A percentile compares a stretch with the other conserved stretches of the same genome.
Conservation (phyloP, 2,329 filamentous ascomycete species). For the Pezicula rhizophila region DNA sequence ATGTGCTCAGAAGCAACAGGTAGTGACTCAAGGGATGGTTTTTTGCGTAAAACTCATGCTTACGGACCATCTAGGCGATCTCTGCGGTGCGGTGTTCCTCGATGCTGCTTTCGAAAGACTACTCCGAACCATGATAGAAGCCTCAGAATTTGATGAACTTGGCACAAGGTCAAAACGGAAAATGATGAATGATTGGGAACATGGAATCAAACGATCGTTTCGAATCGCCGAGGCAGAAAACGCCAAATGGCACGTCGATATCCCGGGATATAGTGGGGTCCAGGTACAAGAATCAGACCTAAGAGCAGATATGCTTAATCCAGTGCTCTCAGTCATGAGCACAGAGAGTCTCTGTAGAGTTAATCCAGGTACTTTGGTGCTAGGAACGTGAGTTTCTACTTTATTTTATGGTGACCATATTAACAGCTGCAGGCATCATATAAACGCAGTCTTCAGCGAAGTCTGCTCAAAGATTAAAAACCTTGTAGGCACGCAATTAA, state of each 20-base stretch:
- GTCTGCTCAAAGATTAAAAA: constrained; percentile 4
- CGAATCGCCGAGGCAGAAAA: background rate
- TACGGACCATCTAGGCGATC: background rate
- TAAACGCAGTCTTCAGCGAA: constrained; percentile 2
- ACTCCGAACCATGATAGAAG: background rate
- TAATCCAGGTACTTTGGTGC: background rate
- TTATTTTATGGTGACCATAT: background rate
- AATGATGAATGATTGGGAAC: constrained; percentile 7
- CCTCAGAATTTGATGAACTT: constrained; percentile 1
- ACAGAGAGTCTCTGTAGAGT: background rate
- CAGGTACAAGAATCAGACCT: background rate
- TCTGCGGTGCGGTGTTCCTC: constrained; percentile 6
- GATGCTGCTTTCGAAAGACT: constrained; percentile 2
- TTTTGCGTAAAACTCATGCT: background rate
- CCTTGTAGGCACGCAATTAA: background rate
- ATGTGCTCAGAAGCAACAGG: constrained; percentile 5
- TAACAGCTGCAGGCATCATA: background rate
- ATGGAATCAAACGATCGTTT: background rate
- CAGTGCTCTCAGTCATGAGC: background rate
- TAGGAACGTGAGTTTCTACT: background rate
- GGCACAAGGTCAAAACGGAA: background rate
- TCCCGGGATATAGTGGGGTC: constrained; percentile 3
- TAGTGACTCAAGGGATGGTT: background rate
- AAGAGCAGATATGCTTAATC: background rate
- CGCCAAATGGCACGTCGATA: constrained; percentile 2